Evolutionary conservation across 352 stramenopile species (phyloP).

Genomic region (Phytophthora sansomeana): DNA sequence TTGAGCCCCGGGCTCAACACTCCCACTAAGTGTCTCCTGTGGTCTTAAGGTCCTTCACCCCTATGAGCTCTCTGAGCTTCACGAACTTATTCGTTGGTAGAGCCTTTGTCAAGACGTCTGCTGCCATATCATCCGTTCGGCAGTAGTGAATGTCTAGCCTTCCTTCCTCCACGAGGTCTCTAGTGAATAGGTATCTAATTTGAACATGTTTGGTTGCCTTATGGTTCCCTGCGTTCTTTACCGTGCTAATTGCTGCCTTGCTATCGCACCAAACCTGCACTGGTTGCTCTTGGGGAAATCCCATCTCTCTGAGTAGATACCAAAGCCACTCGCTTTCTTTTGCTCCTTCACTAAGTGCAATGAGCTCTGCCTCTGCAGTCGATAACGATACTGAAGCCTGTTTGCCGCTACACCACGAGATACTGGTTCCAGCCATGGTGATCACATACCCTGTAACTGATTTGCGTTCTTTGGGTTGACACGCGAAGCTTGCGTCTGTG

Average conservation of each 20-base stretch:
- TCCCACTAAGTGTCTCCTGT: not conserved
- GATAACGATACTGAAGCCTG: not conserved
- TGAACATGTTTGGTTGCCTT: constrained; percentile 1
- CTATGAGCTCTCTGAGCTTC: constrained; percentile 2
- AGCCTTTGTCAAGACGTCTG: not conserved
- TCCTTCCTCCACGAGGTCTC: too few relatives aligned
- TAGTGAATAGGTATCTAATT: not conserved
- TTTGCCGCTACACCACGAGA: not conserved
- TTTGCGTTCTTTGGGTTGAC: constrained; percentile 1
- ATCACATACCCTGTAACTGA: not conserved
- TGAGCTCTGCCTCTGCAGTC: constrained; percentile 4
- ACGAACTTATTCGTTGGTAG: not conserved
- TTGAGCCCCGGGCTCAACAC: too few relatives aligned
- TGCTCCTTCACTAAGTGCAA: constrained; percentile 5
- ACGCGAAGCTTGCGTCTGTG: not conserved
- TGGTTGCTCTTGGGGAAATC: not conserved
- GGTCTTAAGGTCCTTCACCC: not conserved
- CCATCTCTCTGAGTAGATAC: not conserved
- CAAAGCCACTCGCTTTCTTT: constrained; percentile 4
- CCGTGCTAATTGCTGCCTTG: constrained; percentile 1
- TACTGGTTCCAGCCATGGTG: not conserved
- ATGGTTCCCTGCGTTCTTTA: not conserved
- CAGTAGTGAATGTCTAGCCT: too few relatives aligned
- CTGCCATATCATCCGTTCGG: too few relatives aligned
- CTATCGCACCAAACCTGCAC: constrained; percentile 4